Evolutionary conservation across 129 eudicot species (phyloP).

Genomic region (Centaurea solstitialis): DNA sequence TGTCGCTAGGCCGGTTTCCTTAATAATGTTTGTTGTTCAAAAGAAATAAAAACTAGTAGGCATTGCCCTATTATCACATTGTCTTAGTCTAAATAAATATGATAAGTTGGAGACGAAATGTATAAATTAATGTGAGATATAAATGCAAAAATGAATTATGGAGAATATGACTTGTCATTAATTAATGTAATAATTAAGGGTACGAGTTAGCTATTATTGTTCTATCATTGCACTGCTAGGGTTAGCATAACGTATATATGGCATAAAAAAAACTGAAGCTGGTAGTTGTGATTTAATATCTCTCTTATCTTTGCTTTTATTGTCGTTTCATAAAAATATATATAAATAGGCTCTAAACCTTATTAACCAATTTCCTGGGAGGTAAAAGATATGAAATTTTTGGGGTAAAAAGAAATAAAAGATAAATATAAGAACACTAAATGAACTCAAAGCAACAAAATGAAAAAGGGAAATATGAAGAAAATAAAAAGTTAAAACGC

Average conservation of each 20-base stretch:
- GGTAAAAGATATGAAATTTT: background rate
- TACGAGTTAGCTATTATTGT: background rate
- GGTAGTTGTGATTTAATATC: background rate
- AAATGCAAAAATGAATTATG: background rate
- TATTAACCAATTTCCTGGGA: background rate
- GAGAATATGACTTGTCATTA: background rate
- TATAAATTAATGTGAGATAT: background rate
- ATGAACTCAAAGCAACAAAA: background rate
- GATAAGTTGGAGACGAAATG: background rate
- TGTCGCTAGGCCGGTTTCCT: no score
- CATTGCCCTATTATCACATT: background rate
- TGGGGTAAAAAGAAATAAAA: background rate
- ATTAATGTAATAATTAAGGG: background rate
- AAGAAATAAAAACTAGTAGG: background rate
- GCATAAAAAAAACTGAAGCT: background rate
- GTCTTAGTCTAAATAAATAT: background rate
- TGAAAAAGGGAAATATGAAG: no score
- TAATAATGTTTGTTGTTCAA: no score
- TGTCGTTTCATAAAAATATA: background rate
- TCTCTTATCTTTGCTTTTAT: background rate
- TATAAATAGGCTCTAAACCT: background rate
- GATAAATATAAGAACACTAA: no score
- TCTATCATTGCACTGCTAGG: background rate
- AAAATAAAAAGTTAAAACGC: conserved; percentile 24
- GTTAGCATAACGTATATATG: background rate